Conservation (phyloP, 2,329 filamentous ascomycete genomes). For the Penicillium sp. region DNA sequence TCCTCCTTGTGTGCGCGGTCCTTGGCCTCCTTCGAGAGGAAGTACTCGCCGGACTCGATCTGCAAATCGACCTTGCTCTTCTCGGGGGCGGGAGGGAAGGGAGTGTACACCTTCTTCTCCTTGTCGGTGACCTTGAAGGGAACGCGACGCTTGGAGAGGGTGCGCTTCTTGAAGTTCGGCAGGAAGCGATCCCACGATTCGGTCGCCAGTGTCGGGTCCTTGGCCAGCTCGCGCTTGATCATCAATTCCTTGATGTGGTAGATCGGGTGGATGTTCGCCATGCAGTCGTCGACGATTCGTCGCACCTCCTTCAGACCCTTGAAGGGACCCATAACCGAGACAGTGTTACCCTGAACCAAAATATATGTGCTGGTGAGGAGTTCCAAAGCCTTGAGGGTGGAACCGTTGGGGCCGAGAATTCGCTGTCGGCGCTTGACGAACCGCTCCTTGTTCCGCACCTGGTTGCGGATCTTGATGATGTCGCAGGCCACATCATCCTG, state of each 20-base stretch:
- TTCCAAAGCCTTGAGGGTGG: conserved; percentile 91
- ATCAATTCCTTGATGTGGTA: conserved; percentile 96
- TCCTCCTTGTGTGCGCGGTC: conserved; percentile 80
- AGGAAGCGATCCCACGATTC: conserved; percentile 97
- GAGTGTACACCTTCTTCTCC: conserved; percentile 90
- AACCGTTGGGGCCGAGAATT: conserved; percentile 88
- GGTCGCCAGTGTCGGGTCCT: conserved; percentile 81
- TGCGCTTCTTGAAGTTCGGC: conserved; percentile 95
- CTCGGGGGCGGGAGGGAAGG: conserved; percentile 94
- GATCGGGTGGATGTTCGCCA: conserved; percentile 89
- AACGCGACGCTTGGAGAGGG: conserved; percentile 79
- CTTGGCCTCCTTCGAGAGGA: conserved; percentile 90
- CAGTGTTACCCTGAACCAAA: conserved; percentile 95
- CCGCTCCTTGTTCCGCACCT: conserved; percentile 91
- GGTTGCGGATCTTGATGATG: conserved; percentile 90
- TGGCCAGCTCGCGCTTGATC: conserved; percentile 90
- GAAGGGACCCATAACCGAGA: conserved; percentile 87
- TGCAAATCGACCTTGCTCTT: conserved; percentile 99
- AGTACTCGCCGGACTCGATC: conserved; percentile 98
- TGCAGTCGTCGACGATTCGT: conserved; percentile 89
- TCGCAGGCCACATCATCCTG: conserved; percentile 92
- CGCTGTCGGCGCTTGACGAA: conserved; percentile 95
- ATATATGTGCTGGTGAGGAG: conserved; percentile 91
- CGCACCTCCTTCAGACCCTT: conserved; percentile 93
- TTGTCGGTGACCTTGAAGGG: conserved; percentile 92